Evolutionary conservation across 2,329 filamentous ascomycete species (phyloP).

Genomic region (Fusarium ambrosium): DNA sequence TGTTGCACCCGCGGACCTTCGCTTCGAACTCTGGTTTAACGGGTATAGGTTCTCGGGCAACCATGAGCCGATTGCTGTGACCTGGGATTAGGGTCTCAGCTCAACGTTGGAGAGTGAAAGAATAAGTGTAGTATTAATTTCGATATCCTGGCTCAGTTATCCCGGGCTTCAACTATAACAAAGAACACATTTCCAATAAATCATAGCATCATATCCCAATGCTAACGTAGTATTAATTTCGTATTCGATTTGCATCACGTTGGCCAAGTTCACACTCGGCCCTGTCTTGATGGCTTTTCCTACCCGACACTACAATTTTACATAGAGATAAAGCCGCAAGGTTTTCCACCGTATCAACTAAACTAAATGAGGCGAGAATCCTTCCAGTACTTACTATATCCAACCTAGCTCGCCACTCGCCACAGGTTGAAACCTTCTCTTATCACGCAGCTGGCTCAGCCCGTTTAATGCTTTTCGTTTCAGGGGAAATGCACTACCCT

Average conservation of each 20-base stretch:
- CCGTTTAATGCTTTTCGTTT: not conserved
- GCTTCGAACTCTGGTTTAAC: conserved; percentile 58
- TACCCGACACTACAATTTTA: not conserved
- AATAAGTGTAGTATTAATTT: not conserved
- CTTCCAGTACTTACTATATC: not conserved
- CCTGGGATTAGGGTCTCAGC: conserved; percentile 26
- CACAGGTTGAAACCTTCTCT: not conserved
- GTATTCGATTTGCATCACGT: not conserved
- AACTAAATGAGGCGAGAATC: not conserved
- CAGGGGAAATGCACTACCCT: not conserved
- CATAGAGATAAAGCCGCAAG: not conserved
- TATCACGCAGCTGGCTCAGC: not conserved
- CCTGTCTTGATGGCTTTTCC: not conserved
- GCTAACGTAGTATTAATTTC: not conserved
- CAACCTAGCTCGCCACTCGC: not conserved
- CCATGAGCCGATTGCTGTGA: conserved; percentile 37
- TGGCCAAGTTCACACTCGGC: not conserved
- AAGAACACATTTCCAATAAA: no score
- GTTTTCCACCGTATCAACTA: not conserved
- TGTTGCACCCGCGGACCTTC: conserved; percentile 67
- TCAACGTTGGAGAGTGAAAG: not conserved
- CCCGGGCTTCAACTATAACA: no score
- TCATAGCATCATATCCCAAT: no score
- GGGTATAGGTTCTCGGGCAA: conserved; percentile 45
- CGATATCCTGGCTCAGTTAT: no score